A percentile compares a stretch with the other conserved stretches of the same genome.
phyloP scores from a whole-genome alignment of 805 yeast species.

The Pichia kluyveri region DNA sequence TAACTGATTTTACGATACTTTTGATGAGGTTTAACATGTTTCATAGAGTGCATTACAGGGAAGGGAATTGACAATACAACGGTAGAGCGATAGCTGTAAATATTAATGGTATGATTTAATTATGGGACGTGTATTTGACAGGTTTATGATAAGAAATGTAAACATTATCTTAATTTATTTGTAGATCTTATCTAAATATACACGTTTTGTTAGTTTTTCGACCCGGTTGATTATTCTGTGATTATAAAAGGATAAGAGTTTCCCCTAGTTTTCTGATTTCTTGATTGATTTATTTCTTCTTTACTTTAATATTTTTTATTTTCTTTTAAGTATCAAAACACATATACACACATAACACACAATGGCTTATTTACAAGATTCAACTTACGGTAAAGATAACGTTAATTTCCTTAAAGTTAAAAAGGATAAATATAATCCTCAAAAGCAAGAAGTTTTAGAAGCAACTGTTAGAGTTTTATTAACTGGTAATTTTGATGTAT shows the following conservation, averaged over 20 bases:
- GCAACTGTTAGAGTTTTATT: constrained; percentile 71
- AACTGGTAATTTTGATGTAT: constrained; percentile 67
- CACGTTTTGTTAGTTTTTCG: too few relatives aligned
- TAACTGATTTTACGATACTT: too few relatives aligned
- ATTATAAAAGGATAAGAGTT: not conserved
- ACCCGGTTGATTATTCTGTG: not conserved
- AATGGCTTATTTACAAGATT: constrained; percentile 29
- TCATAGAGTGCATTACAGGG: too few relatives aligned
- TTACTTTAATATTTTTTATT: not conserved
- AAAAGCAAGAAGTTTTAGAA: constrained; percentile 74
- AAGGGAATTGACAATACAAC: too few relatives aligned
- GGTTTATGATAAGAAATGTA: too few relatives aligned
- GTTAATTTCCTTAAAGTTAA: constrained; percentile 87
- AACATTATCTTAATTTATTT: too few relatives aligned
- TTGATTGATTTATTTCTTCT: not conserved
- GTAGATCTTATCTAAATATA: too few relatives aligned
- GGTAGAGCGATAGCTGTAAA: too few relatives aligned
- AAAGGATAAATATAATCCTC: constrained; percentile 64
- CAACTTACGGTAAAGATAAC: constrained; percentile 86
- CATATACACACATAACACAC: not conserved
- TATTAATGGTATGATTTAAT: too few relatives aligned
- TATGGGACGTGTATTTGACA: too few relatives aligned
- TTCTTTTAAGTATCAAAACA: not conserved
- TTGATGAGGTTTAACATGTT: too few relatives aligned
- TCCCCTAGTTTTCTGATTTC: not conserved